Conservation (phyloP, 2,329 filamentous ascomycete genomes). For the Scortechinia acanthostroma region DNA sequence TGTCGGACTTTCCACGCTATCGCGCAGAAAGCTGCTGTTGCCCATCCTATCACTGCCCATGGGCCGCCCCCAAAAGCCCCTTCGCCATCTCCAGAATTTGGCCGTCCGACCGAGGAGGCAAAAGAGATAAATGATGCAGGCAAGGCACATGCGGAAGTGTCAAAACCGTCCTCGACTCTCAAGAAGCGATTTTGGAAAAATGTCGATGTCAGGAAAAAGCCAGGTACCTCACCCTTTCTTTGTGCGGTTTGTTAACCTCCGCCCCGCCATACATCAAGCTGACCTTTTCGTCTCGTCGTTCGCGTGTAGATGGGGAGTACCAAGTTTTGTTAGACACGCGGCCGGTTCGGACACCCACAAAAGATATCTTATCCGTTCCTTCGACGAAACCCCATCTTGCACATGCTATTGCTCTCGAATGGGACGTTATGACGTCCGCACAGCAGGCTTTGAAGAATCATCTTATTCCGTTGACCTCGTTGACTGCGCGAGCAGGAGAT, state of each 20-base stretch:
- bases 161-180: conserved; percentile 34
- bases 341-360: conserved; percentile 47
- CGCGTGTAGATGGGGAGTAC: conserved; percentile 33
- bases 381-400: conserved; percentile 49
- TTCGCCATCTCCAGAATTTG: background rate
- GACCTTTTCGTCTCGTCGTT: background rate
- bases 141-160: background rate
- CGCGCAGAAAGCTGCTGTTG: background rate
- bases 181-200: conserved; percentile 61
- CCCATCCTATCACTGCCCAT: conserved; percentile 1
- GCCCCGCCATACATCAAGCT: too few relatives aligned
- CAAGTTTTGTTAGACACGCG: conserved; percentile 49
- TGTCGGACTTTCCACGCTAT: background rate
- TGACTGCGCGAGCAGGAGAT: conserved; percentile 51
- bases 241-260: conserved; percentile 2
- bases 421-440: conserved; percentile 54
- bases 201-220: conserved; percentile 40
- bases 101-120: background rate
- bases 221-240: conserved; percentile 27
- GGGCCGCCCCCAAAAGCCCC: conserved; percentile 1
- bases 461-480: conserved; percentile 55
- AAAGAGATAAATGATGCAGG: background rate
- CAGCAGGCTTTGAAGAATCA: conserved; percentile 59
- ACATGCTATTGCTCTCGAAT: conserved; percentile 55
- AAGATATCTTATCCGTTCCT: conserved; percentile 46